Evolutionary conservation across 768 basidiomycete species (phyloP).

Genomic region (Xerocomus brunneocitrinus): DNA sequence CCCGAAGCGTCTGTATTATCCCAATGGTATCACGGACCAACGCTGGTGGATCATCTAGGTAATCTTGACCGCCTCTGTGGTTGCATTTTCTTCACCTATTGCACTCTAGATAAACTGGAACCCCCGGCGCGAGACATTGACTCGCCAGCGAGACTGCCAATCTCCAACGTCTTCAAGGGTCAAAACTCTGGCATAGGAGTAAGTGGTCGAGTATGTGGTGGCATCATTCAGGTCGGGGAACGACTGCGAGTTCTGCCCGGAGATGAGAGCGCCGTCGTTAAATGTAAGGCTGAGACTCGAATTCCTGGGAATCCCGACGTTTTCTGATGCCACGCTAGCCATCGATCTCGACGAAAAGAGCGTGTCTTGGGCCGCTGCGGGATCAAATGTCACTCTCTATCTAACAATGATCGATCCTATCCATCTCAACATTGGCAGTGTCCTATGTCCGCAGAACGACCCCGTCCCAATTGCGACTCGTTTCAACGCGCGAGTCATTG

Average conservation of each 20-base stretch:
- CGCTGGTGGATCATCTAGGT: constrained; percentile 83
- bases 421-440: constrained; percentile 81
- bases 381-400: constrained; percentile 83
- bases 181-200: constrained; percentile 75
- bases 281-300: constrained; percentile 38
- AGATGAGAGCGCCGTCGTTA: constrained; percentile 82
- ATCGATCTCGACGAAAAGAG: constrained; percentile 79
- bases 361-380: constrained; percentile 85
- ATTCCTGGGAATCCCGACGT: neutral
- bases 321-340: constrained; percentile 39
- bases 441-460: constrained; percentile 73
- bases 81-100: neutral
- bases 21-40: constrained; percentile 83
- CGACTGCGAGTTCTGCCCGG: constrained; percentile 82
- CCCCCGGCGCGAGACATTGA: constrained; percentile 76
- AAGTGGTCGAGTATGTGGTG: constrained; percentile 79
- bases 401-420: constrained; percentile 81
- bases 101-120: constrained; percentile 64
- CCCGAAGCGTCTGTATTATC: constrained; percentile 45
- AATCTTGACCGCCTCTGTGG: constrained; percentile 2
- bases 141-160: constrained; percentile 77
- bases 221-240: constrained; percentile 91
- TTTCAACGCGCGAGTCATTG: constrained; percentile 85
- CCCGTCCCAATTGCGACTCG: constrained; percentile 69
- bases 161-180: constrained; percentile 94